Base-by-base conservation (phyloP, 2,329 filamentous ascomycete genomes). In the Peltaster fructicola region DNA sequence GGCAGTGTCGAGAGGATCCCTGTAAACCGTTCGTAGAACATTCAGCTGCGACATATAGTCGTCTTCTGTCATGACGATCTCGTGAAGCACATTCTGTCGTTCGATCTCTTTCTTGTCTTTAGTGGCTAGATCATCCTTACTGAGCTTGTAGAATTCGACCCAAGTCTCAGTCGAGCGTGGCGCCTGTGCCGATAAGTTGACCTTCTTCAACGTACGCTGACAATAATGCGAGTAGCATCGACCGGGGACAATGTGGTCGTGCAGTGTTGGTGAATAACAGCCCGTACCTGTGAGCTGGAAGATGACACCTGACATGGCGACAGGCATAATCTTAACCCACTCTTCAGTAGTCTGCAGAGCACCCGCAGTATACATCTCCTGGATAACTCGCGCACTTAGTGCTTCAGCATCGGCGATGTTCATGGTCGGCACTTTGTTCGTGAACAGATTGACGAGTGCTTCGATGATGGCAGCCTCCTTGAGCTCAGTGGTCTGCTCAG, bases 401-500 rank as follows among this genome's bases (percentile, higher is more conserved):
- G 73, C 75, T 48, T 98, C 88, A 1, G 88, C 88, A 57, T 98
- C 90, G 5, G 85, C 84, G 20, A 88, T 85, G 40, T 98, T 95
- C 81, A 98, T 93, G 1, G 82, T 98, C 1, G 88, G 84, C 1
- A 98, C 82, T 51, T 93, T 95, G 52, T 79, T 68, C 2, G 80
- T 91, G 48, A 98, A 95, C 5, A 98, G 59, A 15, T 73, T 77
- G 20, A 92, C 73, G 20, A 98, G 62, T 3, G 80, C 84, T 38
- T 95, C 84, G 30, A 81, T 74, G 25, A 98, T 72, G 2, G 77
- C 73, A 43, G 81, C 78, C 44, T 77, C 69, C 45, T 77, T 82
- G 22, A 98, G 56, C 49, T 98, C 82, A 7, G 74, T 71, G 44
- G 93, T 85, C 18, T 85, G 84, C 39, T 93, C 84, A 5, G 46